These are phyloP conservation scores for Chlorella sp. DNA, from an alignment of 139 green algal species.

Conservation along the genomic window DNA sequence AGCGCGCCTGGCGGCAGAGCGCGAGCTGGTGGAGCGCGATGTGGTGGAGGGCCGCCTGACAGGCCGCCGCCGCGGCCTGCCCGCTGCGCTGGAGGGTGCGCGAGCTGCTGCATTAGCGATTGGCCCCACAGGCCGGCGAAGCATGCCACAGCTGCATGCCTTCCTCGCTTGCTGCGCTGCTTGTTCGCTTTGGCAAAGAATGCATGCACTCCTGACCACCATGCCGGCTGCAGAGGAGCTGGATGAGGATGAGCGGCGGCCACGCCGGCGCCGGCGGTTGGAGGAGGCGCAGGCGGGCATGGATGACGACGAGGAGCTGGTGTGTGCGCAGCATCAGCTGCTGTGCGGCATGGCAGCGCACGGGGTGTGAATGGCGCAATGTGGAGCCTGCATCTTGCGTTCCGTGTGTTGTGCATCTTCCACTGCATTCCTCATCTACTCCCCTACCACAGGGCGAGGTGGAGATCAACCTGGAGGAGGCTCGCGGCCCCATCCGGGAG, in stretches of 20 bases:
- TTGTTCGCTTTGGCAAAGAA: too few relatives aligned
- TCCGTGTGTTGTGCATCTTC: too few relatives aligned
- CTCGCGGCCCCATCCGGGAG: constrained; percentile 68
- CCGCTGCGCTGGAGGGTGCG: constrained; percentile 68
- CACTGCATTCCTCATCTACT: too few relatives aligned
- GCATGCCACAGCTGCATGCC: too few relatives aligned
- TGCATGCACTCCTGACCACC: too few relatives aligned
- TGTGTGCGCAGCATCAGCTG: too few relatives aligned
- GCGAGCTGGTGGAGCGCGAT: constrained; percentile 76
- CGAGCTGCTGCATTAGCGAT: not conserved
- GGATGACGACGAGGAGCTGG: constrained; percentile 56
- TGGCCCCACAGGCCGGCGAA: too few relatives aligned
- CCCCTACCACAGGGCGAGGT: constrained; percentile 34
- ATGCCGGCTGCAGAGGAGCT: constrained; percentile 43
- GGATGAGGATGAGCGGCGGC: constrained; percentile 59
- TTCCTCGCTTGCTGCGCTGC: not conserved
- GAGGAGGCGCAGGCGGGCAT: constrained; percentile 62
- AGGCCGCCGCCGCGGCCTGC: constrained; percentile 55
- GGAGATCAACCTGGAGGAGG: constrained; percentile 67
- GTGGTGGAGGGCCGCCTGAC: constrained; percentile 44
- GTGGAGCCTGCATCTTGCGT: too few relatives aligned
- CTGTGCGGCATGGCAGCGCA: not conserved
- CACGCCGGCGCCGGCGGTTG: constrained; percentile 56
- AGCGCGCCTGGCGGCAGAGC: constrained; percentile 78
- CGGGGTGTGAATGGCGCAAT: too few relatives aligned